Evolutionary conservation across 805 yeast genomes (phyloP).

Genomic region (Wickerhamomyces strasburgensis): DNA sequence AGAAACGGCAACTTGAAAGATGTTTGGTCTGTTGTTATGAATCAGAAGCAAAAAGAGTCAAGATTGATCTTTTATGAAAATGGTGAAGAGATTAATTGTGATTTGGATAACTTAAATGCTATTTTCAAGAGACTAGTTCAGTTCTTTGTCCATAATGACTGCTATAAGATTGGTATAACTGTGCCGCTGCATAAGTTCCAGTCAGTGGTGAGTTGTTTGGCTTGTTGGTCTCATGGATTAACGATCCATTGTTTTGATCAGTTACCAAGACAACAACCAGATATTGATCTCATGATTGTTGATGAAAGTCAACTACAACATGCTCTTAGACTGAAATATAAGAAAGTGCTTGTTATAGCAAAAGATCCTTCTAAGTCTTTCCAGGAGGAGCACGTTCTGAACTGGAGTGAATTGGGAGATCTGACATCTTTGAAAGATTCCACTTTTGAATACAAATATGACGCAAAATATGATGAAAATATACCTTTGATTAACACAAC

Average conservation of each 20-base stretch:
- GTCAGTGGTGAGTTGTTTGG: constrained; percentile 36
- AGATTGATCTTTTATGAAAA: constrained; percentile 25
- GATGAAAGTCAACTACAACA: constrained; percentile 21
- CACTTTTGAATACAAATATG: constrained; percentile 25
- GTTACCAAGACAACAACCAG: constrained; percentile 25
- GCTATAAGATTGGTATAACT: constrained; percentile 26
- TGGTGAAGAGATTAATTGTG: constrained; percentile 12
- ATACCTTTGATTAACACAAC: constrained; percentile 32
- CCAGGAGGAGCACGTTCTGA: constrained; percentile 11
- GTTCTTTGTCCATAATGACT: constrained; percentile 17
- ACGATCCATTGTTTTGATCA: constrained; percentile 37
- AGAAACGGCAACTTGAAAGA: constrained; percentile 76
- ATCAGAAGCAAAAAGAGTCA: constrained; percentile 19
- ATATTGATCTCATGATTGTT: constrained; percentile 30
- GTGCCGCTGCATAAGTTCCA: constrained; percentile 26
- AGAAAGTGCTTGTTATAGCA: constrained; percentile 30
- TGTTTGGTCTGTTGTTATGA: constrained; percentile 55
- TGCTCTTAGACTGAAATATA: constrained; percentile 27
- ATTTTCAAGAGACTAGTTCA: constrained; percentile 23
- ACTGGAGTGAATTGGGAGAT: constrained; percentile 25
- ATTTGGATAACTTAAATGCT: constrained; percentile 26
- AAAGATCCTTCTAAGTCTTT: constrained; percentile 5
- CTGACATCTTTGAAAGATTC: constrained; percentile 8
- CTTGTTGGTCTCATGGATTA: constrained; percentile 39
- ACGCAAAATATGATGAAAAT: constrained; percentile 25